Evolutionary conservation across 1,284 basidiomycete genomes (phyloP).

Genomic region (Macrocystidia cucumis): DNA sequence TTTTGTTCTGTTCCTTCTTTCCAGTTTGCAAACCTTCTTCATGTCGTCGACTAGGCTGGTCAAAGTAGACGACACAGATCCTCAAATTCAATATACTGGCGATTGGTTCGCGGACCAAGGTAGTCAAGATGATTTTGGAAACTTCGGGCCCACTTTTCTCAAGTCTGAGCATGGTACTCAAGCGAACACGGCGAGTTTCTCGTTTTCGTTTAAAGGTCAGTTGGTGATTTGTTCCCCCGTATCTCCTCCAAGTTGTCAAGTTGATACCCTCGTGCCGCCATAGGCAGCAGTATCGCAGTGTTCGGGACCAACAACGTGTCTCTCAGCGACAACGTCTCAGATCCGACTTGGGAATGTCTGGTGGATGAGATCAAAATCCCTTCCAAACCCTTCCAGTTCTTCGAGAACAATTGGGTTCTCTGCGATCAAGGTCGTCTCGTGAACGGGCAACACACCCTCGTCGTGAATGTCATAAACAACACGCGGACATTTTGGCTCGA

Average conservation of each 20-base stretch:
- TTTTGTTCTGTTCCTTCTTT: too few species aligned
- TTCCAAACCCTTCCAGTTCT: constrained; percentile 12
- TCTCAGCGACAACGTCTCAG: constrained; percentile 8
- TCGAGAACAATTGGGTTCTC: constrained; percentile 20
- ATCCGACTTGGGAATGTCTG: constrained; percentile 20
- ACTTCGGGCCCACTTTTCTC: constrained; percentile 14
- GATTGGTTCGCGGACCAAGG: constrained; percentile 12
- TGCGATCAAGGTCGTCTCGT: constrained; percentile 13
- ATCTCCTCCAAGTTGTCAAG: neutral
- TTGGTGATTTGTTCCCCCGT: neutral
- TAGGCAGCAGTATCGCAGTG: too few species aligned
- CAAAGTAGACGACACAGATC: constrained; percentile 17
- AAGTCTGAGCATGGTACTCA: constrained; percentile 16
- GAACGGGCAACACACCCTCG: constrained; percentile 16
- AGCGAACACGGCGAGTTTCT: constrained; percentile 10
- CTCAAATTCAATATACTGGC: constrained; percentile 14
- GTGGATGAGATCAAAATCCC: constrained; percentile 17
- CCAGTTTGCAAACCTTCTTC: too few species aligned
- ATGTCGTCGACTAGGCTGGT: constrained; percentile 6
- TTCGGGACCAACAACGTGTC: constrained; percentile 5
- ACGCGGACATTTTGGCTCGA: constrained; percentile 22
- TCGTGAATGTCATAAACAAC: constrained; percentile 15
- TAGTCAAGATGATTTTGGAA: constrained; percentile 12
- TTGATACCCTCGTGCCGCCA: neutral
- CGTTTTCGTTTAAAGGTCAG: constrained; percentile 16